These are phyloP conservation scores for Debaryomycetaceae sp. DNA, from an alignment of 1,139 yeast genomes.

Conservation along the genomic window DNA sequence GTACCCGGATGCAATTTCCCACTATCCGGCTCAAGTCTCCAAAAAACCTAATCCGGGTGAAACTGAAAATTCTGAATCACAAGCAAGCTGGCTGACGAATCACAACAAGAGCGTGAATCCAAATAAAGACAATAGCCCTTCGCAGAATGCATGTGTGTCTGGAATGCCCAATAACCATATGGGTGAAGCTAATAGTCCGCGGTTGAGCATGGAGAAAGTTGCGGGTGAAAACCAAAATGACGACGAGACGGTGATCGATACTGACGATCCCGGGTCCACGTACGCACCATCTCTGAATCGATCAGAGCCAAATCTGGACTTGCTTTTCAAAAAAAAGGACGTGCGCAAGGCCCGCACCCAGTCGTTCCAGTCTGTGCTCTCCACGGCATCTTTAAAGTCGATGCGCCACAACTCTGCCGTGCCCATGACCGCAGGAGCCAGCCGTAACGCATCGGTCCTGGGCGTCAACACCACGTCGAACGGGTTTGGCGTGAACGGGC, in stretches of 20 bases:
- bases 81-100: too few relatives aligned
- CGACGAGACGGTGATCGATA: neutral
- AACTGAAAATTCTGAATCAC: too few relatives aligned
- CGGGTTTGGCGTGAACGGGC: neutral
- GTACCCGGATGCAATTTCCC: too few relatives aligned
- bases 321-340: slow-evolving; percentile 43
- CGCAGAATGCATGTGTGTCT: too few relatives aligned
- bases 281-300: slow-evolving; percentile 1
- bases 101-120: too few relatives aligned
- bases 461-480: slow-evolving; percentile 1
- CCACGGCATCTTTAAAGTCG: slow-evolving; percentile 47
- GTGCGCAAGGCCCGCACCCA: slow-evolving; percentile 43
- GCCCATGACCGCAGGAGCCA: slow-evolving; percentile 17
- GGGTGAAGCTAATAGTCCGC: neutral
- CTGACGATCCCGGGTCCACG: too few relatives aligned
- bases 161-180: too few relatives aligned
- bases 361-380: slow-evolving; percentile 54
- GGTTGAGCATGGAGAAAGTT: neutral
- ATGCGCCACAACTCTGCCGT: slow-evolving; percentile 13
- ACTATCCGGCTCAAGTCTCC: too few relatives aligned
- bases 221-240: neutral
- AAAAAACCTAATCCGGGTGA: too few relatives aligned
- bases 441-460: slow-evolving; percentile 2
- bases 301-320: slow-evolving; percentile 11
- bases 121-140: too few relatives aligned